phyloP scores from a whole-genome alignment of 177 flowering plant genomes.

The Vitis hybrid region DNA sequence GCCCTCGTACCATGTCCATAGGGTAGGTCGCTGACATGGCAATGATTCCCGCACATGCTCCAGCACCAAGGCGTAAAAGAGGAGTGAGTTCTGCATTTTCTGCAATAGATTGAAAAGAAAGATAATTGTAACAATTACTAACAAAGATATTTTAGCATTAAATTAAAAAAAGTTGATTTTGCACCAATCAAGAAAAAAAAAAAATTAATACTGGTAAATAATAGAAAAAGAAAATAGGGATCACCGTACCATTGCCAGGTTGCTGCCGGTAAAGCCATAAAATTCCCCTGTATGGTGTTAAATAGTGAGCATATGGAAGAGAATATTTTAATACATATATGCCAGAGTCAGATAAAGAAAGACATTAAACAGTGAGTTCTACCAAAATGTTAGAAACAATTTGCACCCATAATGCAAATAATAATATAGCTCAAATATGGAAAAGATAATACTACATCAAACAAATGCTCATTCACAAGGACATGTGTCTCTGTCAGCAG shows the following conservation, averaged over 20 bases:
- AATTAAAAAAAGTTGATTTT: no score
- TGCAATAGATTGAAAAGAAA: constrained; percentile 27
- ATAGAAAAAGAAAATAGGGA: constrained; percentile 3
- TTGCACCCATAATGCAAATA: not conserved
- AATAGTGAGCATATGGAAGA: constrained; percentile 1
- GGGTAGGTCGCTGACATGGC: constrained; percentile 99
- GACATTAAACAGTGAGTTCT: not conserved
- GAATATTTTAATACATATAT: not conserved
- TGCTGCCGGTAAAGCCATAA: constrained; percentile 70
- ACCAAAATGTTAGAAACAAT: not conserved
- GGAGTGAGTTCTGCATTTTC: constrained; percentile 91
- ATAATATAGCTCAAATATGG: no score
- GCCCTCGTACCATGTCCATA: constrained; percentile 98
- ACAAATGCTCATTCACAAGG: not conserved
- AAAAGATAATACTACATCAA: not conserved
- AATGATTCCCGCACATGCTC: constrained; percentile 98
- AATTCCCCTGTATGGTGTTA: constrained; percentile 56
- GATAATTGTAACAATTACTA: not conserved
- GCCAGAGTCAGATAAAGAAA: not conserved
- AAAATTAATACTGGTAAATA: not conserved
- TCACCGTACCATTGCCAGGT: constrained; percentile 74
- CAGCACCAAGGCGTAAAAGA: constrained; percentile 89
- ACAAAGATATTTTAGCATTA: no score
- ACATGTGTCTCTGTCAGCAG: not conserved
- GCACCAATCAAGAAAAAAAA: no score